Evolutionary conservation across 805 yeast species (phyloP).

Genomic region (Hanseniaspora singularis): DNA sequence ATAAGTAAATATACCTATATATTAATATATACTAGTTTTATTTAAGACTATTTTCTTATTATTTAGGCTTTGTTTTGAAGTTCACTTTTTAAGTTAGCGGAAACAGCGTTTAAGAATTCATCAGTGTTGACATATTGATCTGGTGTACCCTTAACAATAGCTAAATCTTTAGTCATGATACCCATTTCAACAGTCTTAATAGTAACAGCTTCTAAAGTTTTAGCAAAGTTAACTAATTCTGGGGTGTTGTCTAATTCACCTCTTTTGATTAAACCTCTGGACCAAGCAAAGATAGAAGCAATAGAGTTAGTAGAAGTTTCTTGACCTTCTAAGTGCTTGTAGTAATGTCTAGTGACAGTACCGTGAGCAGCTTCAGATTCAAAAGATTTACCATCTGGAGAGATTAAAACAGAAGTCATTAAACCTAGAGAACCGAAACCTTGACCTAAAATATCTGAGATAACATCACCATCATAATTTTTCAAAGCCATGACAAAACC

Average conservation of each 20-base stretch:
- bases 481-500: slow-evolving; percentile 72
- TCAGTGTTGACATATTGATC: slow-evolving; percentile 59
- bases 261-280: slow-evolving; percentile 74
- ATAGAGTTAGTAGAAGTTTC: slow-evolving; percentile 77
- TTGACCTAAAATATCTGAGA: slow-evolving; percentile 75
- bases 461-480: slow-evolving; percentile 80
- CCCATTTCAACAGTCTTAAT: slow-evolving; percentile 60
- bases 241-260: slow-evolving; percentile 65
- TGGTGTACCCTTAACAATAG: slow-evolving; percentile 54
- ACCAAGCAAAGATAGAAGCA: slow-evolving; percentile 78
- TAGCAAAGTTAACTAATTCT: slow-evolving; percentile 56
- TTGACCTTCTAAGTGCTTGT: slow-evolving; percentile 70
- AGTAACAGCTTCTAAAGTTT: slow-evolving; percentile 52
- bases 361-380: slow-evolving; percentile 85
- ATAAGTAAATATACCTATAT: not conserved
- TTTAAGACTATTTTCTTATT: not conserved
- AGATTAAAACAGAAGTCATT: slow-evolving; percentile 72
- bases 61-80: not conserved
- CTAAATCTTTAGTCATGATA: slow-evolving; percentile 74
- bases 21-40: not conserved
- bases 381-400: slow-evolving; percentile 78
- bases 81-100: slow-evolving; percentile 38
- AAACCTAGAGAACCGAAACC: slow-evolving; percentile 76
- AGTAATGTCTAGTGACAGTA: slow-evolving; percentile 75
- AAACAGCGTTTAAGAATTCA: slow-evolving; percentile 69